A percentile compares a stretch with the other conserved stretches of the same genome.
These are phyloP conservation scores for Pochonia chlamydosporia DNA, from an alignment of 2,329 filamentous ascomycete genomes.

Conservation along the genomic window DNA sequence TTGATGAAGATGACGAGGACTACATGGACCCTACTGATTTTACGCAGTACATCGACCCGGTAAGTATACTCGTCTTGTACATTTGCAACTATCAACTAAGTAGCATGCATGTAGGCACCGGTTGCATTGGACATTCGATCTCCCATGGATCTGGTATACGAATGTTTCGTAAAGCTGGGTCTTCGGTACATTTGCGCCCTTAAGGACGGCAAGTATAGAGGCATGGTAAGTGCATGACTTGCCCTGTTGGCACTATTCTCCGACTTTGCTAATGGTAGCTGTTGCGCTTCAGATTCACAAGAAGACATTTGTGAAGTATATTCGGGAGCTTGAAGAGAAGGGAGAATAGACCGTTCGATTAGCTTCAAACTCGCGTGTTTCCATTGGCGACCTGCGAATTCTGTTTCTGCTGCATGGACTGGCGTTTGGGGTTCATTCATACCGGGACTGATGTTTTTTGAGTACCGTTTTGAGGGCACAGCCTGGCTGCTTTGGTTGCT, in stretches of 20 bases:
- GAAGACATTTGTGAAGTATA: constrained; percentile 93
- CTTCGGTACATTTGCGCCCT: constrained; percentile 88
- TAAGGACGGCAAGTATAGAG: constrained; percentile 76
- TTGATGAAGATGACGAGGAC: constrained; percentile 58
- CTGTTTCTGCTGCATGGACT: not conserved
- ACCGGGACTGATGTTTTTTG: not conserved
- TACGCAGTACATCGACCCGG: constrained; percentile 83
- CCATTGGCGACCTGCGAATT: not conserved
- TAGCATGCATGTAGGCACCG: constrained; percentile 54
- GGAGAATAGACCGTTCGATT: constrained; percentile 2
- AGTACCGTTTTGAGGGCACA: not conserved
- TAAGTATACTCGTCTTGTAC: constrained; percentile 32
- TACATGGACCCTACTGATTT: constrained; percentile 72
- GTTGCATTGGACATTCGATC: constrained; percentile 82
- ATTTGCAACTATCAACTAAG: not conserved
- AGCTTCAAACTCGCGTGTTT: not conserved
- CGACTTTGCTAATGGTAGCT: constrained; percentile 9
- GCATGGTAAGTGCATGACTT: constrained; percentile 58
- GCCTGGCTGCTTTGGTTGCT: not conserved
- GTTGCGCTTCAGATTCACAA: constrained; percentile 66
- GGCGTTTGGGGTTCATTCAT: not conserved
- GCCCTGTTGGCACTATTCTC: not conserved
- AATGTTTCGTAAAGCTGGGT: constrained; percentile 92
- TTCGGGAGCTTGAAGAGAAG: constrained; percentile 71
- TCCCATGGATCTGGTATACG: constrained; percentile 92